A percentile compares a stretch with the other conserved stretches of the same genome.
These are phyloP conservation scores for Acanthochlamys bracteata DNA, from an alignment of 106 monocot genomes.

Conservation along the genomic window DNA sequence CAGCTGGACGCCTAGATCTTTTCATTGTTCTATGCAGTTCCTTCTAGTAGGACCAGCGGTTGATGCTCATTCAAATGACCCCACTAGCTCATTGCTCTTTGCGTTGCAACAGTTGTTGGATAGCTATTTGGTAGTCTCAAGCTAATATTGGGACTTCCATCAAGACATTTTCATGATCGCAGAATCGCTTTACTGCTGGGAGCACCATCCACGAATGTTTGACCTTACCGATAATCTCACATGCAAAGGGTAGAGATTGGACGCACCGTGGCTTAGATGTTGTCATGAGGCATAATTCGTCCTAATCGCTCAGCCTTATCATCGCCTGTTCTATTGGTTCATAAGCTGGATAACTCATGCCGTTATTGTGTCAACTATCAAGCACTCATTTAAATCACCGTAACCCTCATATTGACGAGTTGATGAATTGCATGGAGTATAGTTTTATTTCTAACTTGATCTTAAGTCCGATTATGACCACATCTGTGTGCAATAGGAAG, in stretches of 20 bases:
- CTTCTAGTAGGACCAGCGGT: no score
- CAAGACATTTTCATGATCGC: neutral
- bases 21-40: no score
- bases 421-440: neutral
- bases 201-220: neutral
- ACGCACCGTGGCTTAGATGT: neutral
- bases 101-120: no score
- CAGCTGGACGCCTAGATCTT: no score
- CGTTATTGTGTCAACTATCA: conserved; percentile 6
- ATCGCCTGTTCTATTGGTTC: conserved; percentile 1
- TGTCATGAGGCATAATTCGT: neutral
- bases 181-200: neutral
- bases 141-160: neutral
- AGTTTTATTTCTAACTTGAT: neutral
- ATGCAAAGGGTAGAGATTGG: conserved; percentile 1
- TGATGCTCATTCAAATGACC: no score
- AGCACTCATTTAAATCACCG: neutral
- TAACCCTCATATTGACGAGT: neutral
- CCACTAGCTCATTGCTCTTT: no score
- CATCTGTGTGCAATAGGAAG: neutral
- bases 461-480: neutral
- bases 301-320: neutral
- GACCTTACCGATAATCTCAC: conserved; percentile 3
- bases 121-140: neutral
- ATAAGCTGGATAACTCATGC: conserved; percentile 1